Evolutionary conservation across 2,329 filamentous ascomycete species (phyloP), one percentile per base, ranked within the genome.

Genomic region (Myriosclerotinia curreyana): DNA sequence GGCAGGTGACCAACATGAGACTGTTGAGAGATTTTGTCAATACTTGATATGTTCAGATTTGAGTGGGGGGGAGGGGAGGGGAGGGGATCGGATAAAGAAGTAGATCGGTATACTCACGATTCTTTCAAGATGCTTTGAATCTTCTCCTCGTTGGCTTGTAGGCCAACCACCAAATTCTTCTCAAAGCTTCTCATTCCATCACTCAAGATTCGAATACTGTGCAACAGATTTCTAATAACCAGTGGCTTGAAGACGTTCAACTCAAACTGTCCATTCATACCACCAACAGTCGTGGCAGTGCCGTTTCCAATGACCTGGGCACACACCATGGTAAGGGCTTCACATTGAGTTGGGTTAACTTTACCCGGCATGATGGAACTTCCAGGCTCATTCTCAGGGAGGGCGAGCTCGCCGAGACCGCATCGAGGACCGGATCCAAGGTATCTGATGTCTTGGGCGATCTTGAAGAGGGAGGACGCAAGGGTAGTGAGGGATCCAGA

Each of bases 321-420:
- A 81, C 94, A 97, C 66, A 98, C 83, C 95, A 99, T 99, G 72
- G 95, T 98, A 77, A 99, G 81, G 67, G 92, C 91, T 83, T 99
- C 95, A 80, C 92, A 96, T 81, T 99, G 95, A 40, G 95, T 99
- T 40, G 95, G 95, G 83, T 99, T 99, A 77, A 99, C 95, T 83
- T 99, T 99, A 75, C 95, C 95, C 52, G 95, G 95, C 95, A 99
- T 99, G 82, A 99, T 98, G 72, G 91, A 96, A 75, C 90, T 95
- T 69, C 94, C 94, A 42, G 95, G 95, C 82, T 99, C 95, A 81
- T 99, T 99, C 82, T 99, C 95, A 34, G 95, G 95, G 60, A 99
- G 86, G 74, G 86, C 85, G 68, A 99, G 86, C 82, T 99, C 95
- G 70, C 93, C 94, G 28, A 98, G 88, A 74, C 95, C 95, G 79